Evolutionary conservation across 441 rosid species (phyloP).

Genomic region (Eruca vesicaria): DNA sequence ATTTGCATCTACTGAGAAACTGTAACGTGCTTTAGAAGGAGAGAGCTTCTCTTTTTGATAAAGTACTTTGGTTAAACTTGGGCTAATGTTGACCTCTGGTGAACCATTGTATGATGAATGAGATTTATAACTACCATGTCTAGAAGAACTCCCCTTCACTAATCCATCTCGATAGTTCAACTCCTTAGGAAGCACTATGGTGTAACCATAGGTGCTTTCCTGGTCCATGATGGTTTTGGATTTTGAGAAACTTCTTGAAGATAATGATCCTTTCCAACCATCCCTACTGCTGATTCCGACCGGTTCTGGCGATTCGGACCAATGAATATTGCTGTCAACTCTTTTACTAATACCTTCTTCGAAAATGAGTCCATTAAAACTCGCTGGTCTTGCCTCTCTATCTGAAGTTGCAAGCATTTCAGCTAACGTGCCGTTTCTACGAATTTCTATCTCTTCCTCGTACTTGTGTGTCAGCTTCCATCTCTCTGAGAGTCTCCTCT

Average conservation of each 20-base stretch:
- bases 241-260: conserved; percentile 51
- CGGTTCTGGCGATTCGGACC: conserved; percentile 49
- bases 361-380: conserved; percentile 37
- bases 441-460: conserved; percentile 48
- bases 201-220: conserved; percentile 54
- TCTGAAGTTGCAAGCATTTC: conserved; percentile 94
- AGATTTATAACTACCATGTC: conserved; percentile 39
- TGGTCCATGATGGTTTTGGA: conserved; percentile 67
- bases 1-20: conserved; percentile 33
- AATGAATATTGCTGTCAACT: conserved; percentile 32
- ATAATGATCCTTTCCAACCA: conserved; percentile 89
- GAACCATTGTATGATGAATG: conserved; percentile 47
- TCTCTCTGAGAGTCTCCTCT: conserved; percentile 89
- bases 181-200: conserved; percentile 48
- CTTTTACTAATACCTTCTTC: conserved; percentile 40
- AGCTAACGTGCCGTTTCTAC: conserved; percentile 73
- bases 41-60: conserved; percentile 36
- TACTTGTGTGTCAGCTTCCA: conserved; percentile 80
- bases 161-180: conserved; percentile 44
- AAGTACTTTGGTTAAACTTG: conserved; percentile 34
- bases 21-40: conserved; percentile 40
- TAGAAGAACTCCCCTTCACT: conserved; percentile 42
- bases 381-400: conserved; percentile 46
- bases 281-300: conserved; percentile 94
- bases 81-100: conserved; percentile 44